phyloP scores from a whole-genome alignment of 2,329 filamentous ascomycete species.

The Aspergillus fumigatiaffinis region DNA sequence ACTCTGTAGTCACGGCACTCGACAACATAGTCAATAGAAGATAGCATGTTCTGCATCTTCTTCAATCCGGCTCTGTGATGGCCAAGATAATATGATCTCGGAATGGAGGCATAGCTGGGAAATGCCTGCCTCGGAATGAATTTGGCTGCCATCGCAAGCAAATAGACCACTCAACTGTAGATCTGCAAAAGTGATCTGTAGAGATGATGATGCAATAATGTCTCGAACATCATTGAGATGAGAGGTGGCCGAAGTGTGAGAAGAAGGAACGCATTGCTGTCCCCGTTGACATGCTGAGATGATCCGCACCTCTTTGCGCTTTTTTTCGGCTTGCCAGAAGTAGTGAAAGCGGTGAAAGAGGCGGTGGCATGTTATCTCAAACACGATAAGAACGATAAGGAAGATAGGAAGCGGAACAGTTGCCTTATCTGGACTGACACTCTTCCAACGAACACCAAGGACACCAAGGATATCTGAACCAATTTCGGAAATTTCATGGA shows the following conservation, averaged over 20 bases:
- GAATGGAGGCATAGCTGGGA: constrained; percentile 68
- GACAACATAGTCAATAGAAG: constrained; percentile 79
- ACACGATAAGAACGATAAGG: neutral
- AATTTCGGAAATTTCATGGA: too few relatives aligned
- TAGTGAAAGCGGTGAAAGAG: neutral
- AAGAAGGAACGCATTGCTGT: neutral
- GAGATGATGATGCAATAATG: neutral
- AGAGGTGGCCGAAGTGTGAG: neutral
- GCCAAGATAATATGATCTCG: constrained; percentile 88
- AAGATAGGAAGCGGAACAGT: too few relatives aligned
- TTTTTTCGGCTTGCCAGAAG: neutral
- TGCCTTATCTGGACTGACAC: too few relatives aligned
- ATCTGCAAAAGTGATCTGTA: neutral
- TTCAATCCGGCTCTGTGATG: constrained; percentile 80
- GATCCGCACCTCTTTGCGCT: neutral
- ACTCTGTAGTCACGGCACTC: constrained; percentile 94
- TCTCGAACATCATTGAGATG: neutral
- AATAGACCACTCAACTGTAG: neutral
- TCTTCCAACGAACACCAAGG: neutral
- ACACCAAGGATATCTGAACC: neutral
- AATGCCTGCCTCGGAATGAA: constrained; percentile 76
- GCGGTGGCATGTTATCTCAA: neutral
- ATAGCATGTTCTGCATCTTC: constrained; percentile 77
- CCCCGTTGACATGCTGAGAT: neutral
- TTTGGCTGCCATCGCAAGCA: constrained; percentile 24